A percentile compares a stretch with the other conserved stretches of the same genome.
These are phyloP conservation scores for Microcos paniculata DNA, from an alignment of 345 rosid genomes.

Conservation along the genomic window DNA sequence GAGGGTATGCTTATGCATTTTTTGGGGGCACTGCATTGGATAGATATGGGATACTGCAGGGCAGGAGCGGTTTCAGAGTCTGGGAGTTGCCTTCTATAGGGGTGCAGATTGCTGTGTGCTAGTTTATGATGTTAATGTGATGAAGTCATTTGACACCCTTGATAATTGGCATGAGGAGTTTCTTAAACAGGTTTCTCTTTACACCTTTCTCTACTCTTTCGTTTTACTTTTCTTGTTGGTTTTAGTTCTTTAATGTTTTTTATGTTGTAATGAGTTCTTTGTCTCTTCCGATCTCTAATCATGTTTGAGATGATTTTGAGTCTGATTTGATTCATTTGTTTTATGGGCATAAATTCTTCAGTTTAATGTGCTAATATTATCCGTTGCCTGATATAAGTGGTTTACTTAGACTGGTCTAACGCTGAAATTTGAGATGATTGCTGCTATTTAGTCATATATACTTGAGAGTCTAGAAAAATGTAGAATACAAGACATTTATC, in stretches of 20 bases:
- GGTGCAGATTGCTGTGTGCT: conserved; percentile 97
- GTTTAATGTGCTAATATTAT: neutral
- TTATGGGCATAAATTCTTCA: neutral
- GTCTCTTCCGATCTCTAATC: neutral
- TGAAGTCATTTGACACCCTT: conserved; percentile 85
- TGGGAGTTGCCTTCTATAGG: conserved; percentile 94
- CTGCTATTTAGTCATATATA: neutral
- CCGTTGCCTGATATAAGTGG: neutral
- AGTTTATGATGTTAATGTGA: conserved; percentile 88
- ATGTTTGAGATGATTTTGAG: neutral
- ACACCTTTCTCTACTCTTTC: neutral
- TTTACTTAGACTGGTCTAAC: neutral
- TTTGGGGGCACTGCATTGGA: neutral
- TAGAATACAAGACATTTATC: conserved; percentile 1
- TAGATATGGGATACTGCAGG: conserved; percentile 99
- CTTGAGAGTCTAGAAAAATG: neutral
- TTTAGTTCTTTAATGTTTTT: neutral
- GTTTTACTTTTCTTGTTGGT: conserved; percentile 6
- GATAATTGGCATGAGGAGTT: conserved; percentile 98
- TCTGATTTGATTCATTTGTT: neutral
- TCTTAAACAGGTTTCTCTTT: conserved; percentile 76
- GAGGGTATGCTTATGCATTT: neutral
- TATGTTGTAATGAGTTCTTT: neutral
- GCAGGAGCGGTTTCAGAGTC: conserved; percentile 95
- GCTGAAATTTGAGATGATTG: neutral